Base-by-base conservation (phyloP, 1,139 yeast genomes). In the Zygoascus sp. region DNA sequence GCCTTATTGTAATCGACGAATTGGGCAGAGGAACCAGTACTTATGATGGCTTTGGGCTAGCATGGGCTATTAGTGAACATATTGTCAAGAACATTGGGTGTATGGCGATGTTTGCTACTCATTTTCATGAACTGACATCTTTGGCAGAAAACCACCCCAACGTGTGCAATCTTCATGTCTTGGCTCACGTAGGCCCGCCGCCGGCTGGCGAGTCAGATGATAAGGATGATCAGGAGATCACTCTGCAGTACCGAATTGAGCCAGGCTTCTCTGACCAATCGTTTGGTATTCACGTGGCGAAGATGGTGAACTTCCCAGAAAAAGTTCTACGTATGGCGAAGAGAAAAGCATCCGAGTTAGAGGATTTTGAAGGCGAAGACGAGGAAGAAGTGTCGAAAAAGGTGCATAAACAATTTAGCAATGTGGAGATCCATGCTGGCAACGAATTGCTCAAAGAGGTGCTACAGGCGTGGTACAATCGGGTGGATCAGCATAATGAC, bases 261-360 rank as follows among this genome's bases (percentile, higher is more conserved):
- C 86, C 87, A 1, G 98, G 98, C 11, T 78, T 89, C 47, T 81
- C 95, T 2, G 96, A 89, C 62, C 95, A 89, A 63, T 89, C 97
- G 0, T 92, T 92, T 67, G 98, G 98, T 66, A 89, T 92, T 42
- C 96, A 92, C 64, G 98, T 92, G 36, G 97, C 98, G 0, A 97
- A 92, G 65, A 80, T 90, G 40, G 97, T 92, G 30, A 83, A 86
- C 55, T 92, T 92, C 64, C 98, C 98, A 1, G 70, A 72, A 23
- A 90, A 90, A 63, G 92, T 92, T 42, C 80, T 92, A 44, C 77
- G 79, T 48, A 92, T 92, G 97, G 96, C 98, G 2, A 92, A 92
- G 61, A 77, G 97, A 53, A 90, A 90, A 63, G 96, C 97, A 0
- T 72, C 77, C 5, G 97, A 92, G 61, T 72, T 92, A 48, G 97